Evolutionary conservation across 2,329 filamentous ascomycete species (phyloP).

Genomic region (Aaosphaeria pasadenensis): DNA sequence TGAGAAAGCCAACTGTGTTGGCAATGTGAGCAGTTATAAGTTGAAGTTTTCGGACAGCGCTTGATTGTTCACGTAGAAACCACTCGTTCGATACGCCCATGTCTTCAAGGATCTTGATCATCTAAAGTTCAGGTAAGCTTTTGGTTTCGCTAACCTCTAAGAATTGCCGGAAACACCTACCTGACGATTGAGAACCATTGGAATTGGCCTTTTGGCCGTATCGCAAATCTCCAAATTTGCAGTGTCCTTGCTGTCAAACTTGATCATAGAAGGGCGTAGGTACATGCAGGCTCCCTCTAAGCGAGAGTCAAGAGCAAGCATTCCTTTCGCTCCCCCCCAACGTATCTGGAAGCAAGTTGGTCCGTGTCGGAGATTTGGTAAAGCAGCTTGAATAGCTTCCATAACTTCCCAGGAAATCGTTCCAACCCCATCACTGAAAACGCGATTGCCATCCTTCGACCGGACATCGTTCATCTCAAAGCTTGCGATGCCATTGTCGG

Average conservation of each 20-base stretch:
- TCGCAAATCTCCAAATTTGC: conserved; percentile 69
- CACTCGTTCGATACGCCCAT: conserved; percentile 57
- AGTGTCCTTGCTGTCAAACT: conserved; percentile 57
- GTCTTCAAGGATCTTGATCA: conserved; percentile 82
- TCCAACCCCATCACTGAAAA: conserved; percentile 76
- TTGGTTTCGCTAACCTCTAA: not conserved
- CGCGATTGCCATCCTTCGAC: conserved; percentile 41
- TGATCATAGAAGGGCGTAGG: conserved; percentile 74
- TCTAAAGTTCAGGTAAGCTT: conserved; percentile 8
- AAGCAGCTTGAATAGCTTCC: conserved; percentile 48
- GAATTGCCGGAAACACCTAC: not conserved
- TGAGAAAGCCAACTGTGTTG: conserved; percentile 65
- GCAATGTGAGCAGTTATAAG: conserved; percentile 53
- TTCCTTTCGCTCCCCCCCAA: conserved; percentile 72
- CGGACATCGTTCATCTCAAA: conserved; percentile 50
- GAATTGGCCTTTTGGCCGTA: conserved; percentile 57
- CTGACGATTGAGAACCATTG: conserved; percentile 40
- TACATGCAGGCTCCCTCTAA: conserved; percentile 57
- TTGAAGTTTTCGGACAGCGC: conserved; percentile 58
- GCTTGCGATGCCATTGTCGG: conserved; percentile 41
- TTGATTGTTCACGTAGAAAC: conserved; percentile 62
- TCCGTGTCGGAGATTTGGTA: not conserved
- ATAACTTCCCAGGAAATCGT: conserved; percentile 56
- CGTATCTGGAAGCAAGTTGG: conserved; percentile 70
- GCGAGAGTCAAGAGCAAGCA: conserved; percentile 67